Evolutionary conservation across 352 stramenopile species (phyloP).

Genomic region (Peronospora farinosa): DNA sequence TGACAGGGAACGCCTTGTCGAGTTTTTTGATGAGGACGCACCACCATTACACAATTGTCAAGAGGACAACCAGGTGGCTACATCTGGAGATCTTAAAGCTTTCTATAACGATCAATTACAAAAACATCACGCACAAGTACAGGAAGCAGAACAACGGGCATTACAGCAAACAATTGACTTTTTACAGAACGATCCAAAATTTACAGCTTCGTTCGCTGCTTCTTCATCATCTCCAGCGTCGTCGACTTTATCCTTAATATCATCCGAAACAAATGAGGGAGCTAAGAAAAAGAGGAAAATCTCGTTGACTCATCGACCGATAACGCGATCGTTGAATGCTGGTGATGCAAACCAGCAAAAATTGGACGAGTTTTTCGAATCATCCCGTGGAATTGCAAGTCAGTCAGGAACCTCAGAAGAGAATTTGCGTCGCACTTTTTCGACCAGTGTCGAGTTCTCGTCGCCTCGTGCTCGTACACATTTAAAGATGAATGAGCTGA

Average conservation of each 20-base stretch:
- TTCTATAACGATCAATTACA: conserved; percentile 42
- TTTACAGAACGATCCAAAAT: conserved; percentile 44
- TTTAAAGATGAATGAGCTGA: conserved; percentile 19
- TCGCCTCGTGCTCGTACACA: conserved; percentile 15
- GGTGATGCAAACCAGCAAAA: conserved; percentile 37
- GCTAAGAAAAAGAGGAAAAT: conserved; percentile 12
- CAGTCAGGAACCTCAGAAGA: conserved; percentile 9
- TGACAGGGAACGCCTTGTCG: conserved; percentile 28
- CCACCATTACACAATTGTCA: conserved; percentile 22
- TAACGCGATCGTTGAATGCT: conserved; percentile 25
- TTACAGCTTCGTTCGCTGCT: conserved; percentile 24
- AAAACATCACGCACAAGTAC: conserved; percentile 25
- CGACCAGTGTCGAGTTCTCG: conserved; percentile 13
- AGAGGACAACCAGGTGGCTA: conserved; percentile 2
- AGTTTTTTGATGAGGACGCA: conserved; percentile 51
- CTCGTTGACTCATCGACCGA: conserved; percentile 11
- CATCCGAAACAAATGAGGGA: conserved; percentile 1
- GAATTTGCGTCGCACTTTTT: conserved; percentile 17
- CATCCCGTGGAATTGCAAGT: conserved; percentile 14
- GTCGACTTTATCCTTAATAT: conserved; percentile 17
- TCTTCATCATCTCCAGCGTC: conserved; percentile 18
- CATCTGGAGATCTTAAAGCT: conserved; percentile 28
- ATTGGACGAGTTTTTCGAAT: conserved; percentile 37
- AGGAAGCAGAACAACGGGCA: conserved; percentile 31
- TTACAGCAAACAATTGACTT: conserved; percentile 53